Conservation (phyloP, 768 basidiomycete species). For the Cubamyces sp. region DNA sequence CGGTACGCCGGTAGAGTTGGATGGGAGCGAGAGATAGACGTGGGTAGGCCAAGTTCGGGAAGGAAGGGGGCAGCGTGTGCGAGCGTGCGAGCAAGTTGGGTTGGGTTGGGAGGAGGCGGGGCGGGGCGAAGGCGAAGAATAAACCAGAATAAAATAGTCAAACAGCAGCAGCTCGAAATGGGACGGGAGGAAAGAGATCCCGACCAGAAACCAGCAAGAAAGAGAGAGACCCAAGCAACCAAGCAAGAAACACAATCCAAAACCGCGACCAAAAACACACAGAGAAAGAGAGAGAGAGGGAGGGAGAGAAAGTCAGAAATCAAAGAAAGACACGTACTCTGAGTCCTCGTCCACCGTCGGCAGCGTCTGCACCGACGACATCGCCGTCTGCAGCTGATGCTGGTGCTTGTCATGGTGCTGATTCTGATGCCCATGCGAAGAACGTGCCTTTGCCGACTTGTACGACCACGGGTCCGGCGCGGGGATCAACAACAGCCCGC, state of each 20-base stretch:
- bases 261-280: background rate
- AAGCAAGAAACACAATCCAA: background rate
- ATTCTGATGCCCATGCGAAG: background rate
- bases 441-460: conserved; percentile 12
- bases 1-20: background rate
- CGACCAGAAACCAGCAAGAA: conserved; percentile 3
- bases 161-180: background rate
- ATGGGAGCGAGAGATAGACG: conserved; percentile 11
- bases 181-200: background rate
- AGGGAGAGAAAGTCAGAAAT: conserved; percentile 18
- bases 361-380: conserved; percentile 27
- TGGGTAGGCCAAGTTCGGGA: conserved; percentile 13
- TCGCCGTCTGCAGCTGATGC: no score
- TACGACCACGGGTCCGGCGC: conserved; percentile 19
- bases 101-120: no score
- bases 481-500: background rate
- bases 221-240: background rate
- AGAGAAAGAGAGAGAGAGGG: background rate
- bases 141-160: no score
- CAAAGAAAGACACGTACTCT: conserved; percentile 35
- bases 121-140: no score
- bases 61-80: background rate
- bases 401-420: no score
- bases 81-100: background rate
- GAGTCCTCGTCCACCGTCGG: conserved; percentile 28